These are phyloP conservation scores for Sherardia arvensis DNA, from an alignment of 257 asterid genomes.

Conservation along the genomic window DNA sequence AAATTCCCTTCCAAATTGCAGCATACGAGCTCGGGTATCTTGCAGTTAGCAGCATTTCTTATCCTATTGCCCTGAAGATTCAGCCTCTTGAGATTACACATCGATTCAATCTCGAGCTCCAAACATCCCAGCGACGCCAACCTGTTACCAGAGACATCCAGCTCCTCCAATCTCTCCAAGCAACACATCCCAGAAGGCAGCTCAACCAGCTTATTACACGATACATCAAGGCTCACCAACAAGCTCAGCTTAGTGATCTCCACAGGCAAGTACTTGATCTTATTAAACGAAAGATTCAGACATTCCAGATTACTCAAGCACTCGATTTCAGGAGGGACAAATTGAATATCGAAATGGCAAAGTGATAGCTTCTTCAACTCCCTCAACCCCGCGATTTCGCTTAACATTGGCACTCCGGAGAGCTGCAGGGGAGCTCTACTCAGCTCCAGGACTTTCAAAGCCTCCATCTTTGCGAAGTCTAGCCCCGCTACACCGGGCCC, in stretches of 20 bases:
- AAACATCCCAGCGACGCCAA: constrained; percentile 56
- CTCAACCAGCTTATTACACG: constrained; percentile 69
- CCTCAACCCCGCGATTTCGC: constrained; percentile 63
- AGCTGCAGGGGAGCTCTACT: constrained; percentile 64
- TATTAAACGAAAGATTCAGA: constrained; percentile 83
- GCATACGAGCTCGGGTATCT: constrained; percentile 76
- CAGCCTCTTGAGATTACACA: constrained; percentile 58
- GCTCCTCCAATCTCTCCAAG: constrained; percentile 61
- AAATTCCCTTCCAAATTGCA: constrained; percentile 73
- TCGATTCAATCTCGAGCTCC: constrained; percentile 46
- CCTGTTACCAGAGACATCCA: constrained; percentile 80
- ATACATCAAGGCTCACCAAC: constrained; percentile 55
- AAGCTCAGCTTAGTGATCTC: constrained; percentile 54
- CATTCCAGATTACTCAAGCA: constrained; percentile 62
- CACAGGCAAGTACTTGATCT: constrained; percentile 71
- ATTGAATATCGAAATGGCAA: constrained; percentile 89
- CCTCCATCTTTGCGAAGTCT: constrained; percentile 55
- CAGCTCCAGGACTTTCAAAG: constrained; percentile 79
- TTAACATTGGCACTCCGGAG: constrained; percentile 57
- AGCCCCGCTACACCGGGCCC: constrained; percentile 71
- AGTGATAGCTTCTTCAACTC: constrained; percentile 73
- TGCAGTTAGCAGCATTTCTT: constrained; percentile 25
- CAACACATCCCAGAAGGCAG: constrained; percentile 56
- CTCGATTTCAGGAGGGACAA: constrained; percentile 86
- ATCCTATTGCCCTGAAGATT: constrained; percentile 83